Conservation (phyloP, 805 yeast genomes). For the Lachancea thermotolerans region DNA sequence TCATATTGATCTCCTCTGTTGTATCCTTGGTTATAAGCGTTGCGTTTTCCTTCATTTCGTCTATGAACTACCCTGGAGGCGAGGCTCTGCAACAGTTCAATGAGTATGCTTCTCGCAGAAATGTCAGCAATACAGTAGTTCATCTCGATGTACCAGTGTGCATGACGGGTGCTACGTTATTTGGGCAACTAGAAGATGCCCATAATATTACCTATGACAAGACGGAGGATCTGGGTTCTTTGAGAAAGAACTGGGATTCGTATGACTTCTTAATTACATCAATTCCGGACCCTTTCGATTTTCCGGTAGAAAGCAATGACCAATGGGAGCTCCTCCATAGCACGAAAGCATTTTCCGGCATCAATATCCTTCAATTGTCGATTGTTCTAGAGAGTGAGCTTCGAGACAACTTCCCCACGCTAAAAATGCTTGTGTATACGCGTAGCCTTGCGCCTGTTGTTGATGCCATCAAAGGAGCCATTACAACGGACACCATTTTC, state of each 20-base stretch:
- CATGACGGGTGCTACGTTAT: slow-evolving; percentile 80
- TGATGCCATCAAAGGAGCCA: slow-evolving; percentile 16
- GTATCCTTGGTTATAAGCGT: slow-evolving; percentile 38
- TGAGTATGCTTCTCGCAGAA: slow-evolving; percentile 29
- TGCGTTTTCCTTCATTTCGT: slow-evolving; percentile 54
- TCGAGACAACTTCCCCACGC: slow-evolving; percentile 11
- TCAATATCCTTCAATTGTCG: slow-evolving; percentile 28
- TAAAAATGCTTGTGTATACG: slow-evolving; percentile 2
- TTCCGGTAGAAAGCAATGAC: slow-evolving; percentile 20
- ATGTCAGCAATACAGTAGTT: slow-evolving; percentile 34
- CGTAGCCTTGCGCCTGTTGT: slow-evolving; percentile 12
- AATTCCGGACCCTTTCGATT: slow-evolving; percentile 13
- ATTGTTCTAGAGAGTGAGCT: slow-evolving; percentile 14
- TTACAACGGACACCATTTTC: slow-evolving; percentile 24
- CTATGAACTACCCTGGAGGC: slow-evolving; percentile 87
- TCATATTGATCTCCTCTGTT: slow-evolving; percentile 31
- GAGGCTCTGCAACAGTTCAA: slow-evolving; percentile 55
- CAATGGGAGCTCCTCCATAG: slow-evolving; percentile 40
- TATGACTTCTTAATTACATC: slow-evolving; percentile 49
- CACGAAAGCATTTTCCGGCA: slow-evolving; percentile 36
- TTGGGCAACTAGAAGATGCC: slow-evolving; percentile 50
- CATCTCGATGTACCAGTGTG: slow-evolving; percentile 78
- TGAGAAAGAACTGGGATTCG: slow-evolving; percentile 38
- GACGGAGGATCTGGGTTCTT: slow-evolving; percentile 46
- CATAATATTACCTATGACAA: slow-evolving; percentile 56